Evolutionary conservation across 2,329 filamentous ascomycete species (phyloP).

Genomic region (Penicillium digitatum): DNA sequence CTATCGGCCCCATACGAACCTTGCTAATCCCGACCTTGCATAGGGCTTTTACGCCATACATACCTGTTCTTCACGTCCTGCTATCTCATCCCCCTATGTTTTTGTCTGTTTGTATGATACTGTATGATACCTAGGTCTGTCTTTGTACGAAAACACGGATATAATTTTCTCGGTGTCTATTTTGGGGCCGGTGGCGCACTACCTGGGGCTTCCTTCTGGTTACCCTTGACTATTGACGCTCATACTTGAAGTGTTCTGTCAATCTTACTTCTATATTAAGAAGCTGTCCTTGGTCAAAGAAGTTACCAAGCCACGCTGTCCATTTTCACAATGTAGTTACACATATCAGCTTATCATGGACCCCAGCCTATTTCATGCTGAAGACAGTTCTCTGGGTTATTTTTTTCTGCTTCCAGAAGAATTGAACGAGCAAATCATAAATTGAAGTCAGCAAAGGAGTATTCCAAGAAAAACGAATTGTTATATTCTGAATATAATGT

Average conservation of each 20-base stretch:
- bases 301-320: neutral
- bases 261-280: neutral
- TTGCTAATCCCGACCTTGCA: neutral
- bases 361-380: neutral
- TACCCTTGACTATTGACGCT: neutral
- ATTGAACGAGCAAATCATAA: too few species aligned
- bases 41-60: neutral
- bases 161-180: neutral
- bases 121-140: neutral
- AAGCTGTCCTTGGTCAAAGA: neutral
- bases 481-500: neutral
- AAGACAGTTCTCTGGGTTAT: neutral
- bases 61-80: neutral
- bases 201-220: neutral
- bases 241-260: neutral
- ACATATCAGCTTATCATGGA: neutral
- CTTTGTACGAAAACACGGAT: neutral
- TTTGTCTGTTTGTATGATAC: neutral
- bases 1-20: neutral
- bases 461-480: neutral
- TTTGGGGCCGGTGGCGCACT: neutral
- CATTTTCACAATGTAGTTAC: neutral
- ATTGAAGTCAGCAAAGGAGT: too few species aligned
- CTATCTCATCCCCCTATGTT: neutral
- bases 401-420: neutral